Percentiles rank a stretch among this genome's conserved stretches.
Conservation (phyloP, 169 alveolate species). For the Plasmodium vinckei region DNA sequence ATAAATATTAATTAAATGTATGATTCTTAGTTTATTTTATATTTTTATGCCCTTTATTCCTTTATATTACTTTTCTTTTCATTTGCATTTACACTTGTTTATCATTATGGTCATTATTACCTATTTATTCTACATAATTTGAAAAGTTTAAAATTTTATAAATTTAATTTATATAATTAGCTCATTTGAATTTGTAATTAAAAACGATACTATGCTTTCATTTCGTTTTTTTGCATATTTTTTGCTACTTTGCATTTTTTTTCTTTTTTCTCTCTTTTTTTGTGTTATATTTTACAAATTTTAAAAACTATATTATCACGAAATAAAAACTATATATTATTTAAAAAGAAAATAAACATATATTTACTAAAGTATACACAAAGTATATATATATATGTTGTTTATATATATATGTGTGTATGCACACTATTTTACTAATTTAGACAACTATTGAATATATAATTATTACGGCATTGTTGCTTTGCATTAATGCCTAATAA, state of each 20-base stretch:
- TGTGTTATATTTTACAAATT: background rate
- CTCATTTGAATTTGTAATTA: slow-evolving; percentile 69
- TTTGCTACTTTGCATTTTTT: background rate
- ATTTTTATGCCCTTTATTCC: background rate
- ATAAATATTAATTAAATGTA: background rate
- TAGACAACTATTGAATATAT: too few species aligned
- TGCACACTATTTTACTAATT: too few species aligned
- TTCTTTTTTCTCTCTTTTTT: slow-evolving; percentile 12
- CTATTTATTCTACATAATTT: slow-evolving; percentile 9
- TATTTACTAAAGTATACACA: too few species aligned
- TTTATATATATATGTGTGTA: too few species aligned
- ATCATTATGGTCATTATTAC: background rate
- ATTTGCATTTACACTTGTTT: background rate
- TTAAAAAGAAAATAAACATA: too few species aligned
- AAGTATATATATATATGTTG: too few species aligned
- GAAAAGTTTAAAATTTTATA: slow-evolving; percentile 47
- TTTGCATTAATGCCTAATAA: too few species aligned
- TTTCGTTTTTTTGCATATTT: background rate
- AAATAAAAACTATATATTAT: too few species aligned
- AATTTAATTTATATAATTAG: slow-evolving; percentile 48
- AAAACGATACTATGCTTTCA: slow-evolving; percentile 8
- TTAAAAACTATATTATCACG: too few species aligned
- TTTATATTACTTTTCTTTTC: background rate
- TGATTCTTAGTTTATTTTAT: background rate
- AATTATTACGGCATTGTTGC: too few species aligned